Percentiles rank a stretch among this genome's conserved stretches.
These are phyloP conservation scores for Bipolaris zeicola DNA, from an alignment of 2,329 filamentous ascomycete genomes.

Conservation along the genomic window DNA sequence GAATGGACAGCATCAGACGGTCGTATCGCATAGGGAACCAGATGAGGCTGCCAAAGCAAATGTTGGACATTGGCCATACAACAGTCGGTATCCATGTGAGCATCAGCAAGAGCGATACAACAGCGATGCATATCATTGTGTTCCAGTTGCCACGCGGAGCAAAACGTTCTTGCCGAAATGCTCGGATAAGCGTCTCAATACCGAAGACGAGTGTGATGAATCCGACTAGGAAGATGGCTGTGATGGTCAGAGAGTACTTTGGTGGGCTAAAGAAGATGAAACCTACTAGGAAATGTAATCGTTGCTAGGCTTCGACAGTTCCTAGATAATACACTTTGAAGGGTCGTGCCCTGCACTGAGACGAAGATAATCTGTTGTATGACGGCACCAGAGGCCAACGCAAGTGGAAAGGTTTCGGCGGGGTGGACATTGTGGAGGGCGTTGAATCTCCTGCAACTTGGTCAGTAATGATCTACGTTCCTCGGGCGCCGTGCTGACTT, in stretches of 20 bases:
- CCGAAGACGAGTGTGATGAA: constrained; percentile 70
- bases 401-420: constrained; percentile 50
- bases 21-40: constrained; percentile 70
- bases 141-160: constrained; percentile 65
- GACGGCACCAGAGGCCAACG: constrained; percentile 46
- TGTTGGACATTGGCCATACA: constrained; percentile 60
- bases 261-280: neutral
- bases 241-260: constrained; percentile 20
- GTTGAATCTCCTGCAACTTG: constrained; percentile 37
- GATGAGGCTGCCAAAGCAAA: constrained; percentile 70
- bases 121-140: constrained; percentile 61
- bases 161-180: constrained; percentile 62
- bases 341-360: constrained; percentile 46
- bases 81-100: constrained; percentile 65
- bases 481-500: constrained; percentile 29
- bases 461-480: constrained; percentile 17
- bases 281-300: constrained; percentile 49
- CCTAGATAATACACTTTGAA: constrained; percentile 46
- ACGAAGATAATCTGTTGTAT: constrained; percentile 48
- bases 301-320: constrained; percentile 44
- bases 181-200: constrained; percentile 64
- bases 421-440: constrained; percentile 47
- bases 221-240: constrained; percentile 70
- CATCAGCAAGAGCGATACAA: constrained; percentile 59
- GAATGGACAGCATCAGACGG: constrained; percentile 60